Conservation (phyloP, 148 eudicot genomes). For the Limonium bicolor region DNA sequence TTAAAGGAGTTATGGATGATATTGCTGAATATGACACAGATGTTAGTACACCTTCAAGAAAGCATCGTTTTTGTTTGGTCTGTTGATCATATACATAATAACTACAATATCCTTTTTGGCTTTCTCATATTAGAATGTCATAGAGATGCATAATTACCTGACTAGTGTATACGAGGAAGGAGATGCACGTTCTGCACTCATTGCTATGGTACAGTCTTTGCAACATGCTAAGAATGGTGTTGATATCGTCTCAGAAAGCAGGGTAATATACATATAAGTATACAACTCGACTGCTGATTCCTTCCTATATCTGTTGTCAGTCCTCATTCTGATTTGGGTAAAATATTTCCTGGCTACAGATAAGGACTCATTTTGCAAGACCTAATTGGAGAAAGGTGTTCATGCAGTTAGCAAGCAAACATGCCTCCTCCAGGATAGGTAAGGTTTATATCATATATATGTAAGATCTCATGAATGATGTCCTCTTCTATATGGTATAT, state of each 20-base stretch:
- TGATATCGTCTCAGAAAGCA: conserved; percentile 84
- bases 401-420: conserved; percentile 26
- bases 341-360: conserved; percentile 24
- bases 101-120: background rate
- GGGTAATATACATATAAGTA: conserved; percentile 26
- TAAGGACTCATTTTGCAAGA: conserved; percentile 88
- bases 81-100: background rate
- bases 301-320: background rate
- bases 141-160: conserved; percentile 94
- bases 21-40: conserved; percentile 56
- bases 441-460: background rate
- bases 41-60: conserved; percentile 23
- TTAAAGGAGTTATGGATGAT: conserved; percentile 93
- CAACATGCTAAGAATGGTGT: conserved; percentile 96
- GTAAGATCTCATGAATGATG: background rate
- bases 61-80: no score
- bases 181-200: conserved; percentile 95
- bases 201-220: conserved; percentile 79
- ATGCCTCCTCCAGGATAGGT: conserved; percentile 56
- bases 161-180: conserved; percentile 98
- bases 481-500: background rate
- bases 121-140: conserved; percentile 40
- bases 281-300: background rate
- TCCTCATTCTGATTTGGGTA: background rate
- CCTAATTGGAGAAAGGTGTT: conserved; percentile 98